These are phyloP conservation scores for Metschnikowia bowlesiae DNA, from an alignment of 805 yeast species.

Conservation along the genomic window DNA sequence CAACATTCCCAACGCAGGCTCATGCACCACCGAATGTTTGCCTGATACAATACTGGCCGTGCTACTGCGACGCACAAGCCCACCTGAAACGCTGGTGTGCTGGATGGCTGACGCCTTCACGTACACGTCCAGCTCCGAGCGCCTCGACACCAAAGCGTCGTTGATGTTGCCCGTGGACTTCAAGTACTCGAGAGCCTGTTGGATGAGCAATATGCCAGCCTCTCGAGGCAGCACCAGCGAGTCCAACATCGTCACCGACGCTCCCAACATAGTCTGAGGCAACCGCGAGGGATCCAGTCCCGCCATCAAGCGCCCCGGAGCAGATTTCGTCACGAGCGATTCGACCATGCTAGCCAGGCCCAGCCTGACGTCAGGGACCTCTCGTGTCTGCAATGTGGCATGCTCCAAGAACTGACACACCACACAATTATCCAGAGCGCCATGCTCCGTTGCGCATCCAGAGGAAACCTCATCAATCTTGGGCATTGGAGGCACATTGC, in stretches of 20 bases:
- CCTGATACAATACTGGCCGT: background rate
- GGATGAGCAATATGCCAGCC: background rate
- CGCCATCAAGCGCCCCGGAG: background rate
- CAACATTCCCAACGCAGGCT: background rate
- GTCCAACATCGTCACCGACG: background rate
- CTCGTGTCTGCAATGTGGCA: background rate
- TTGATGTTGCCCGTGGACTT: background rate
- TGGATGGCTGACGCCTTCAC: background rate
- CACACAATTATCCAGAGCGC: background rate
- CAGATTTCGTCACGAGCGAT: background rate
- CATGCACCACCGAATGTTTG: background rate
- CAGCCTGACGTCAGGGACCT: background rate
- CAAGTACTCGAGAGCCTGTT: constrained; percentile 1
- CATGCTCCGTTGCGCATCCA: background rate
- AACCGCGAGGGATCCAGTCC: background rate
- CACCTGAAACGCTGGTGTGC: background rate
- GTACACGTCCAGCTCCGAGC: background rate
- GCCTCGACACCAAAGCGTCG: background rate
- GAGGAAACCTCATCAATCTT: background rate
- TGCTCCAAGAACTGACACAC: background rate
- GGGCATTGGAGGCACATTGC: background rate
- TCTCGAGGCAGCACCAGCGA: background rate
- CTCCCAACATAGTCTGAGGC: background rate
- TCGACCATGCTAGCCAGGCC: background rate
- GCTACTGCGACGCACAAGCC: background rate